Percentiles rank a stretch among this genome's conserved stretches.
Conservation (phyloP, 768 basidiomycete species). For the Ephemerocybe angulata region DNA sequence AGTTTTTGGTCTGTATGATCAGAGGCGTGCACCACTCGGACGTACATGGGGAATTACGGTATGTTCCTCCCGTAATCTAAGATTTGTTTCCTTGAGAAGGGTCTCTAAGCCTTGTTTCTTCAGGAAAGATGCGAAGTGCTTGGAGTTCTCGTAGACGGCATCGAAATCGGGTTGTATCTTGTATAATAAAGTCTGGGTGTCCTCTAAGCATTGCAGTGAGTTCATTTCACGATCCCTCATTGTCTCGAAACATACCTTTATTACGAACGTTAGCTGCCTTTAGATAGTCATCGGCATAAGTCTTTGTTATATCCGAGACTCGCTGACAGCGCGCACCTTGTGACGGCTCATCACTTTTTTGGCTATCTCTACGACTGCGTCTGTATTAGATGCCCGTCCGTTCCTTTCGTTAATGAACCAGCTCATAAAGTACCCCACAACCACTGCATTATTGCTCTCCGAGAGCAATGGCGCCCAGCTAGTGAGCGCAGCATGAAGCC, state of each 20-base stretch:
- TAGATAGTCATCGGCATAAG: no score
- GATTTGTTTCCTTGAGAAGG: conserved; percentile 18
- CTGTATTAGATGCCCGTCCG: conserved; percentile 9
- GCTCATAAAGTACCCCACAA: conserved; percentile 47
- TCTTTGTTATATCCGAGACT: no score
- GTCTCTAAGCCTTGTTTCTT: conserved; percentile 18
- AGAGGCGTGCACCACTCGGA: no score
- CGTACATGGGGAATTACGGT: neutral
- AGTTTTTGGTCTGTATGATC: no score
- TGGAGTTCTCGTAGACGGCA: conserved; percentile 26
- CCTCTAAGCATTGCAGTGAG: neutral
- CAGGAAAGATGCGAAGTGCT: conserved; percentile 28
- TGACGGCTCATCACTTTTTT: neutral
- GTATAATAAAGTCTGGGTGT: conserved; percentile 4
- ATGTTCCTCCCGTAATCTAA: neutral
- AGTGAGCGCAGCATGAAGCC: conserved; percentile 28
- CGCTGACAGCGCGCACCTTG: neutral
- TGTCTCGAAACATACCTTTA: no score
- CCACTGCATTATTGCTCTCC: conserved; percentile 24
- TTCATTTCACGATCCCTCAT: neutral
- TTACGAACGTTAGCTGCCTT: no score
- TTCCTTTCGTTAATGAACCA: conserved; percentile 22
- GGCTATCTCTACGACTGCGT: no score
- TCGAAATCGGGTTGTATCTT: neutral
- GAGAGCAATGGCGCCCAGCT: conserved; percentile 37